Base-by-base conservation (phyloP, 805 yeast species). In the Pichia kluyveri region DNA sequence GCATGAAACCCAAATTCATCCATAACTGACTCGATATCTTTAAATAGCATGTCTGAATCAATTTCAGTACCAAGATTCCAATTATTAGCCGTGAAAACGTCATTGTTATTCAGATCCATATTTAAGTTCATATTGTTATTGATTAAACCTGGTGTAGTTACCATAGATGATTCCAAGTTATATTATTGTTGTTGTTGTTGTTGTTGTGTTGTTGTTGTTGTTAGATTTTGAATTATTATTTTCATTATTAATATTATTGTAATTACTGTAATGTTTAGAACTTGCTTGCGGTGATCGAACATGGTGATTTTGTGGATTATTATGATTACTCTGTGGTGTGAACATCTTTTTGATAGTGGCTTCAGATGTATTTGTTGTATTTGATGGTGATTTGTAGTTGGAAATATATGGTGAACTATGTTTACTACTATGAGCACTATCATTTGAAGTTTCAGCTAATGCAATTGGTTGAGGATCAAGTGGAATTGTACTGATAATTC, bases 1-100 rank as follows among this genome's bases (percentile, higher is more conserved):
- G 87, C 80, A 54, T 85, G 86, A 69, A 88, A 88, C 6, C 96
- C 96, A 66, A 87, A 88, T 60, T 87, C 95, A 60, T 85, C 86
- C 96, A 88, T 86, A 49, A 88, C 85, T 43, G 86, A 73, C 54
- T 87, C 95, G 30, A 88, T 90, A 60, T 88, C 95, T 59, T 82
- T 84, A 89, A 84, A 82, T 23, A 80, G 67, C 50, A 76, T 55
- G 44, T 77, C 84, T 26, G 76, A 72, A 55, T 76, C 80, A 61
- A 74, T 64, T 17, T 61, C 67, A 17, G 56, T 53, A 8, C 55
- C 57, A 42, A 59, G 19, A 38, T 72, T 78, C 63, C 75, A 67
- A 10, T 66, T 58, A 51, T 69, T 75, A 46, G 70, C 54, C 32
- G 67, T 12, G 12, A 47, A 42, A 37, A 17, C n/a, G 8, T 37